Base-by-base conservation (phyloP, 176 grass and related monocot species). In the sorghum (Sorghum bicolor) region DNA sequence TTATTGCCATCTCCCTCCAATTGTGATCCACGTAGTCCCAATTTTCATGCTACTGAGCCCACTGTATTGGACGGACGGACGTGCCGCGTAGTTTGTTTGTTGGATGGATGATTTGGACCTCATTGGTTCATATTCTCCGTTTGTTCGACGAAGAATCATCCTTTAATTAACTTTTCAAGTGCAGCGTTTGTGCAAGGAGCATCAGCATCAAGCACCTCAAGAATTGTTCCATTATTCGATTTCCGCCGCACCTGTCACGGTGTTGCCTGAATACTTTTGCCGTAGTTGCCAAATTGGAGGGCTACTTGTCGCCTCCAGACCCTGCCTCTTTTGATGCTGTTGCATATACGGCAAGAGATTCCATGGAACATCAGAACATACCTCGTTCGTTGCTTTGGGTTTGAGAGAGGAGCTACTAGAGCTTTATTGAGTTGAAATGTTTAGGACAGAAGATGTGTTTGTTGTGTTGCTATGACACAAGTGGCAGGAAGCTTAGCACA, bases 311-410 rank as follows among this genome's bases (percentile, higher is more conserved):
- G 37, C 39, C 31, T 88, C 20, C 31, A 85, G 72, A 64, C 33
- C 36, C 69, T 82, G 9, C 25, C 33, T 45, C 45, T 50, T 62
- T n/a, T 26, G 86, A 82, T 70, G 79, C 74, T 78, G 38, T 55
- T 83, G 86, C 78, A 88, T 88, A 63, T 43, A 68, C 57, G 52
- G 67, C 82, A 47, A 22, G 45, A 78, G 64, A 82, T 88, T 88
- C 89, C 78, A 38, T 61, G 29, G 25, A 64, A 75, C 20, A 72
- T 50, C 17, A 15, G 15, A 50, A 50, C 47, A 50, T 80, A 33
- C 72, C 17, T 64, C 9, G 33, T 5, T 44, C 16, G 47, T 44
- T 72, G 76, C 81, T 72, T 87, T 81, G 76, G 64, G 64, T 65
- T 30, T 15, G 29, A 70, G 24, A 28, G 29, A 75, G 1, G 22